Conservation (phyloP, 2,329 filamentous ascomycete genomes). For the Xylaria sp. region DNA sequence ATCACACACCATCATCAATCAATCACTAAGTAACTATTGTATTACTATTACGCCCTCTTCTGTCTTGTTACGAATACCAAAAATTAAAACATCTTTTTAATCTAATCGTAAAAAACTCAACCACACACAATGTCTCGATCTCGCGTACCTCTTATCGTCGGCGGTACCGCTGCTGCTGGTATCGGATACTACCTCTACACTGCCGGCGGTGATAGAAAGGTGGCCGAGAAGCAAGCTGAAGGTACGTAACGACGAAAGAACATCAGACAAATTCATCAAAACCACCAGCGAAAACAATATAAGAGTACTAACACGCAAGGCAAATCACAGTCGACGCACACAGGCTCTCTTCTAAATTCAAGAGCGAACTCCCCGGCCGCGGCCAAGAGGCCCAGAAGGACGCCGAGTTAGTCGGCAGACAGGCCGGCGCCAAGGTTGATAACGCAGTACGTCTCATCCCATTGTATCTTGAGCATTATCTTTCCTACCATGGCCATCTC, state of each 20-base stretch:
- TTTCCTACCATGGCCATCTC: background rate
- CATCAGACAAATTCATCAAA: too few relatives aligned
- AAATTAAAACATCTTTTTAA: background rate
- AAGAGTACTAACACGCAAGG: slow-evolving; percentile 1
- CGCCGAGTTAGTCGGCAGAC: slow-evolving; percentile 64
- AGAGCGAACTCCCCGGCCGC: slow-evolving; percentile 67
- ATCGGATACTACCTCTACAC: slow-evolving; percentile 90
- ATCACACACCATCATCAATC: slow-evolving; percentile 10
- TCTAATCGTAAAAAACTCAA: background rate
- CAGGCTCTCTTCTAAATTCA: slow-evolving; percentile 69
- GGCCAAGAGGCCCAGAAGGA: slow-evolving; percentile 69
- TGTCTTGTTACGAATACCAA: background rate
- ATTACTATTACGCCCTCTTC: background rate
- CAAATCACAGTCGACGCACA: slow-evolving; percentile 73
- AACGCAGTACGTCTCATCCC: slow-evolving; percentile 61
- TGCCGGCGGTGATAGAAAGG: slow-evolving; percentile 80
- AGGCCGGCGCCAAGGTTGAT: slow-evolving; percentile 71
- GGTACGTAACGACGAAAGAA: slow-evolving; percentile 59
- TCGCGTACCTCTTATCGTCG: slow-evolving; percentile 49
- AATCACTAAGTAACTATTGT: background rate
- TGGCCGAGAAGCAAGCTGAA: slow-evolving; percentile 85
- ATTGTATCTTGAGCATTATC: too few relatives aligned
- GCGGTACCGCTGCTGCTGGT: slow-evolving; percentile 68
- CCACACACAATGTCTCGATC: slow-evolving; percentile 21
- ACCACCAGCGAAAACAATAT: too few relatives aligned